These are phyloP conservation scores for Boletus bicolor DNA, from an alignment of 768 basidiomycete genomes.

Conservation along the genomic window DNA sequence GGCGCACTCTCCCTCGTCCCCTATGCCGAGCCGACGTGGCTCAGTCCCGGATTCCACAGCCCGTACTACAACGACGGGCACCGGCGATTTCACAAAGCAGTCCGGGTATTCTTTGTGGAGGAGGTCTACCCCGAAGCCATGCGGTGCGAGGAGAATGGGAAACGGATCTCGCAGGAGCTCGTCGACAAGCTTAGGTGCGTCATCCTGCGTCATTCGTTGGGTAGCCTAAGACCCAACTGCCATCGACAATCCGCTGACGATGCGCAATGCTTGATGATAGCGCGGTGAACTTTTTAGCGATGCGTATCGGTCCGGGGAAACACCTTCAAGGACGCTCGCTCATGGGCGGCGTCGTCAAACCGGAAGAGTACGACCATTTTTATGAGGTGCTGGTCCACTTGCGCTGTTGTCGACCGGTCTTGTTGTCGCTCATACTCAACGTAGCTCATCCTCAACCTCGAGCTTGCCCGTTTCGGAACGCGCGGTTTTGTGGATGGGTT, in stretches of 20 bases:
- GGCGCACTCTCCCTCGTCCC: slow-evolving; percentile 76
- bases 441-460: slow-evolving; percentile 75
- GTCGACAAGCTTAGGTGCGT: slow-evolving; percentile 80
- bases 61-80: slow-evolving; percentile 81
- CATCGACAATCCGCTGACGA: too few species aligned
- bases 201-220: too few species aligned
- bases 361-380: slow-evolving; percentile 93
- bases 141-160: slow-evolving; percentile 81
- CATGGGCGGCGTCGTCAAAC: slow-evolving; percentile 75
- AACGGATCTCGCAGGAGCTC: slow-evolving; percentile 79
- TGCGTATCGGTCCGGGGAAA: slow-evolving; percentile 76
- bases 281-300: slow-evolving; percentile 58
- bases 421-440: neutral
- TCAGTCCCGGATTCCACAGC: slow-evolving; percentile 59
- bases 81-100: slow-evolving; percentile 66
- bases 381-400: slow-evolving; percentile 58
- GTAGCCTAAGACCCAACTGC: neutral
- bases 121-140: slow-evolving; percentile 73
- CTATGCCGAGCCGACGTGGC: slow-evolving; percentile 86
- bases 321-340: slow-evolving; percentile 80
- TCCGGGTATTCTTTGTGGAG: slow-evolving; percentile 74
- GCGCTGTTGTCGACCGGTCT: neutral
- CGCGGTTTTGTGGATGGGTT: slow-evolving; percentile 88
- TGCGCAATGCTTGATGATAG: slow-evolving; percentile 34
- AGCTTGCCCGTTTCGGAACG: slow-evolving; percentile 78